These are phyloP conservation scores for Mycena epipterygia DNA, from an alignment of 768 basidiomycete genomes.

Conservation along the genomic window DNA sequence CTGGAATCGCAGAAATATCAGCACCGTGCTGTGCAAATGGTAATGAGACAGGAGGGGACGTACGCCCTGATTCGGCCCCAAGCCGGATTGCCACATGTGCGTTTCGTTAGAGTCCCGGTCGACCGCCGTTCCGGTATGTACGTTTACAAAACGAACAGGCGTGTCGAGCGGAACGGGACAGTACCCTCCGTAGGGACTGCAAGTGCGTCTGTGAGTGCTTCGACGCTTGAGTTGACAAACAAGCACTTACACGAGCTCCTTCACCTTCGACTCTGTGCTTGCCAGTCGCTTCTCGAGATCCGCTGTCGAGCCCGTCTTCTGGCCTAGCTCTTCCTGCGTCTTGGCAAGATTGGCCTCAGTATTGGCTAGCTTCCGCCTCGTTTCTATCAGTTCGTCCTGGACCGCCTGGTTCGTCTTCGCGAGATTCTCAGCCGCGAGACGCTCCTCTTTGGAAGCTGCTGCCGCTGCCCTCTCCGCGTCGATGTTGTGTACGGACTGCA, in stretches of 20 bases:
- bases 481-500: slow-evolving; percentile 9
- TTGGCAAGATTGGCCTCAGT: slow-evolving; percentile 4
- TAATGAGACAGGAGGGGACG: background rate
- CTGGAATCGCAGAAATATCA: background rate
- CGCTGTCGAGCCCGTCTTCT: background rate
- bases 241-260: slow-evolving; percentile 9
- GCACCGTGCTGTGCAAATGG: background rate
- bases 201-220: background rate
- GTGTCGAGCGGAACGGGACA: slow-evolving; percentile 1
- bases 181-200: slow-evolving; percentile 1
- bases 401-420: background rate
- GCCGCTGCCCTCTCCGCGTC: background rate
- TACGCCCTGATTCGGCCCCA: background rate
- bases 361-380: too few species aligned
- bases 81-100: background rate
- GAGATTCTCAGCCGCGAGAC: background rate
- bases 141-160: slow-evolving; percentile 1
- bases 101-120: too few species aligned
- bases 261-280: background rate
- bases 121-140: background rate
- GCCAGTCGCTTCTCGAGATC: slow-evolving; percentile 5
- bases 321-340: background rate
- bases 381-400: too few species aligned
- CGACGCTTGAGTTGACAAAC: background rate
- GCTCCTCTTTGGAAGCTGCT: background rate